Percentiles rank a stretch among this genome's conserved stretches.
Conservation (phyloP, 768 basidiomycete genomes). For the Zangia roseola region DNA sequence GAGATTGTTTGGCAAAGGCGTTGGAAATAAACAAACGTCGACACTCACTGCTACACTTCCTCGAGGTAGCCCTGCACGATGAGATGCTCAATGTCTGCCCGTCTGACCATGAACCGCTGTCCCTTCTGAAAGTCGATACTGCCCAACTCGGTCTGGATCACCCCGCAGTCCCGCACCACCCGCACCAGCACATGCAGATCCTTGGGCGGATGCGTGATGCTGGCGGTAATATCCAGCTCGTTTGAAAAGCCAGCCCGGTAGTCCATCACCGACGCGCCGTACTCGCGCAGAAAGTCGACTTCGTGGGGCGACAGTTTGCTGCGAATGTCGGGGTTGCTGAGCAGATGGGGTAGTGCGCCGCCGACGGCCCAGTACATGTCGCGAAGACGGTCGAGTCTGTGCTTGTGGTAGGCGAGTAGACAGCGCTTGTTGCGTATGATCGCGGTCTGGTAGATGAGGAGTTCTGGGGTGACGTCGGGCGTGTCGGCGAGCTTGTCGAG, state of each 20-base stretch:
- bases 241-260: constrained; percentile 84
- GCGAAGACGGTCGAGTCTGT: constrained; percentile 78
- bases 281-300: constrained; percentile 81
- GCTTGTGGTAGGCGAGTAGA: constrained; percentile 88
- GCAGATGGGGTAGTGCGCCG: constrained; percentile 82
- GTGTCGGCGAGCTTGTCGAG: constrained; percentile 60
- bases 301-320: constrained; percentile 76
- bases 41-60: constrained; percentile 52
- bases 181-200: constrained; percentile 86
- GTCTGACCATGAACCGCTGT: constrained; percentile 83
- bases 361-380: constrained; percentile 90
- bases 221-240: constrained; percentile 84
- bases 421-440: constrained; percentile 95
- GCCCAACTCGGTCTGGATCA: constrained; percentile 89
- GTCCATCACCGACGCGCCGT: constrained; percentile 77
- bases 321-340: constrained; percentile 65
- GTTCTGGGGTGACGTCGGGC: constrained; percentile 48
- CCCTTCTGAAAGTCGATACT: constrained; percentile 89
- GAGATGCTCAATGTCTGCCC: constrained; percentile 90
- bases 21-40: constrained; percentile 22
- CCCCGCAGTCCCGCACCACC: constrained; percentile 86
- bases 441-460: constrained; percentile 86
- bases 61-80: constrained; percentile 93
- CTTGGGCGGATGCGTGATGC: constrained; percentile 80
- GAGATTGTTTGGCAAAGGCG: constrained; percentile 25